Evolutionary conservation across 768 basidiomycete species (phyloP).

Genomic region (Boletus reticulatus): DNA sequence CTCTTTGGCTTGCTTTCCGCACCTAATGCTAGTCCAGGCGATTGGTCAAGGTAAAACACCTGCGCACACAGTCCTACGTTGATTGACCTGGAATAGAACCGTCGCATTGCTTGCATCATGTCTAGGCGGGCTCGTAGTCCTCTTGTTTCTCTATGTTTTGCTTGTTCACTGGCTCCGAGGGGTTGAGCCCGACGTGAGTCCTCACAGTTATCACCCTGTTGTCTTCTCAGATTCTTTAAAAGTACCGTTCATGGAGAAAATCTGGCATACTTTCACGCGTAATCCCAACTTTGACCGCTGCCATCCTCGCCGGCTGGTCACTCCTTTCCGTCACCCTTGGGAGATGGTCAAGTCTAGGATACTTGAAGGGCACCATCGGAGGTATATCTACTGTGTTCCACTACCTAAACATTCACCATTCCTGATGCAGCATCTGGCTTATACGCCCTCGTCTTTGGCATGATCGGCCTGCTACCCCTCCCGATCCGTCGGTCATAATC

Average conservation of each 20-base stretch:
- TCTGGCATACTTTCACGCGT: slow-evolving; percentile 66
- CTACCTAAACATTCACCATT: background rate
- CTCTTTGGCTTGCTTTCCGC: slow-evolving; percentile 41
- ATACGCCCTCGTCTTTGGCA: slow-evolving; percentile 70
- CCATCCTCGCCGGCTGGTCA: slow-evolving; percentile 71
- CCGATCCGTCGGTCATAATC: slow-evolving; percentile 48
- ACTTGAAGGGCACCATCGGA: slow-evolving; percentile 58
- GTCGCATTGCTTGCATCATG: slow-evolving; percentile 52
- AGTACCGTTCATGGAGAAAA: slow-evolving; percentile 76
- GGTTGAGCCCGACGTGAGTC: slow-evolving; percentile 65
- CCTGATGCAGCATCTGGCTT: slow-evolving; percentile 55
- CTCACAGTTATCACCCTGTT: background rate
- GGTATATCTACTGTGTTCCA: slow-evolving; percentile 36
- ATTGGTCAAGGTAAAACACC: slow-evolving; percentile 51
- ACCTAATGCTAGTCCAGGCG: slow-evolving; percentile 33
- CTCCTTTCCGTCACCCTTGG: slow-evolving; percentile 59
- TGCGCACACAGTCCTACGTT: background rate
- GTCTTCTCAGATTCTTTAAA: slow-evolving; percentile 3
- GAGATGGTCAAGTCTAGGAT: slow-evolving; percentile 66
- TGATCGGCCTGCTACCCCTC: slow-evolving; percentile 69
- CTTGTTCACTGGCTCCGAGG: slow-evolving; percentile 65
- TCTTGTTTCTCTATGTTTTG: slow-evolving; percentile 72
- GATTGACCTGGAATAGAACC: slow-evolving; percentile 38
- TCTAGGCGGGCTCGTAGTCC: slow-evolving; percentile 58
- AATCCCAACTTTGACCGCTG: slow-evolving; percentile 67